Evolutionary conservation across 116 monocot species (phyloP).

Genomic region (Cymodocea nodosa): DNA sequence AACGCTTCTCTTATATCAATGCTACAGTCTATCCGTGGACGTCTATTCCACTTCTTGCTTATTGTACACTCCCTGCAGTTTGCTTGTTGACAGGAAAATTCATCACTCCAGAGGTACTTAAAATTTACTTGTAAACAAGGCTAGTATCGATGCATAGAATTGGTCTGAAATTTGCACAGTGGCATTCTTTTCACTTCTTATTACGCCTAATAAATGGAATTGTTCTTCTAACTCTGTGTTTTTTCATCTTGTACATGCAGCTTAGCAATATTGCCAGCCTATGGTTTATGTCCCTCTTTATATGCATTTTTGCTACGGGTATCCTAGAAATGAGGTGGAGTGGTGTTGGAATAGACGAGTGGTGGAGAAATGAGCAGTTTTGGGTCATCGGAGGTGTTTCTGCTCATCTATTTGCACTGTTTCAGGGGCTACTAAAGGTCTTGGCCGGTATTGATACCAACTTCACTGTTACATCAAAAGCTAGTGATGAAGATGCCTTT

Average conservation of each 20-base stretch:
- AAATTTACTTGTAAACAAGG: too few species aligned
- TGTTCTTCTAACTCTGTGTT: background rate
- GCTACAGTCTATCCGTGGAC: constrained; percentile 76
- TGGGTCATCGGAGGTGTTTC: constrained; percentile 89
- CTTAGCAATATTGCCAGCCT: constrained; percentile 65
- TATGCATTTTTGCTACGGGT: constrained; percentile 64
- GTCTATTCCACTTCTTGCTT: constrained; percentile 73
- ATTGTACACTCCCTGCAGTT: constrained; percentile 77
- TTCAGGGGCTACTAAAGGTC: constrained; percentile 71
- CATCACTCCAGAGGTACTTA: constrained; percentile 63
- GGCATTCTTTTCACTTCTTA: background rate
- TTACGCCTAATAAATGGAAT: background rate
- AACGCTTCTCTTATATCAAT: constrained; percentile 72
- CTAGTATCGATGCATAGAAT: too few species aligned
- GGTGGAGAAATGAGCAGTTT: constrained; percentile 93
- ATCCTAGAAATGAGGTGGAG: constrained; percentile 92
- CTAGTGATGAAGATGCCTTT: constrained; percentile 54
- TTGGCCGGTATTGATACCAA: constrained; percentile 74
- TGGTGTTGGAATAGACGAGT: constrained; percentile 61
- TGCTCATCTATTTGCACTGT: constrained; percentile 64
- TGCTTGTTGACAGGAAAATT: constrained; percentile 87
- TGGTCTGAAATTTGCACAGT: too few species aligned
- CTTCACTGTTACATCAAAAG: constrained; percentile 75
- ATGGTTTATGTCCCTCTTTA: constrained; percentile 76
- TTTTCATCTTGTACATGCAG: constrained; percentile 24